These are phyloP conservation scores for Circinella minor DNA, from an alignment of 371 early-diverging fungal species.

Conservation along the genomic window DNA sequence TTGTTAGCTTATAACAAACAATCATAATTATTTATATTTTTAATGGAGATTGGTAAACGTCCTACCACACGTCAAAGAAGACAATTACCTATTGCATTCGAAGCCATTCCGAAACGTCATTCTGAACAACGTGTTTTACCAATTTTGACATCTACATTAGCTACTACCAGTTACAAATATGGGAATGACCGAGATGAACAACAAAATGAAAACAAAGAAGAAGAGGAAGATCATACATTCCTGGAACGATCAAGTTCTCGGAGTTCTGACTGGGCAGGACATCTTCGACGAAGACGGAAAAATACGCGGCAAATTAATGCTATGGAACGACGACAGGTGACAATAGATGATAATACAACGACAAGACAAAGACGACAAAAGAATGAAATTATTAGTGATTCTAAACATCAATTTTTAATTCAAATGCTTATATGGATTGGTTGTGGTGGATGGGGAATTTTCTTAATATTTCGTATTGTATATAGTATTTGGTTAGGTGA, in stretches of 20 bases:
- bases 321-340: neutral
- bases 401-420: neutral
- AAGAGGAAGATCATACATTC: neutral
- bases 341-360: neutral
- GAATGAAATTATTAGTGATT: neutral
- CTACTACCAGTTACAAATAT: neutral
- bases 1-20: neutral
- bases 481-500: constrained; percentile 6
- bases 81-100: constrained; percentile 10
- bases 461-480: constrained; percentile 6
- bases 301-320: neutral
- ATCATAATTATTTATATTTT: neutral
- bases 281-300: constrained; percentile 6
- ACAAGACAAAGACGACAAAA: neutral
- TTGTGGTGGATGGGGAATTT: constrained; percentile 14
- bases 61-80: constrained; percentile 12
- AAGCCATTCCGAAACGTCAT: neutral
- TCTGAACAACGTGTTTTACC: neutral
- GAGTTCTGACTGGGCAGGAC: neutral
- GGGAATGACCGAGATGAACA: neutral
- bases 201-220: neutral
- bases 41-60: constrained; percentile 15
- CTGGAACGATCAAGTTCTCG: constrained; percentile 11
- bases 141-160: neutral
- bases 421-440: constrained; percentile 10